A percentile compares a stretch with the other conserved stretches of the same genome.
Conservation (phyloP, 2,329 filamentous ascomycete species). For the Aspergillus sp. region DNA sequence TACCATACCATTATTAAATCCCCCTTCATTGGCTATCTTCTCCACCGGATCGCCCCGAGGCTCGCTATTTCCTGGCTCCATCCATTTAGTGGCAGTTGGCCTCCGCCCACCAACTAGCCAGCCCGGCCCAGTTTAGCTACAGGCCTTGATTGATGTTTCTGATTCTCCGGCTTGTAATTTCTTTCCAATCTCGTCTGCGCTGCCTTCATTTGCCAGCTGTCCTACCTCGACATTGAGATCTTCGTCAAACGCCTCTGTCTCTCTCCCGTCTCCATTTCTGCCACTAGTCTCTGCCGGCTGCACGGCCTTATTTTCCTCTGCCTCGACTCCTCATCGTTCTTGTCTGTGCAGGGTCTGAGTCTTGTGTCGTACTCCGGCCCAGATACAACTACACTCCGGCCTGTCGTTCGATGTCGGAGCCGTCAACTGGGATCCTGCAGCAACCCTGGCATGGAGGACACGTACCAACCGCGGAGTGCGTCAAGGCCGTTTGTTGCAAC, state of each 20-base stretch:
- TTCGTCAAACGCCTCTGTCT: slow-evolving; percentile 10
- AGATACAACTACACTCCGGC: slow-evolving; percentile 2
- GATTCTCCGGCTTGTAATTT: slow-evolving; percentile 1
- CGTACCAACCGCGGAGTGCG: slow-evolving; percentile 15
- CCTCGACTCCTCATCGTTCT: slow-evolving; percentile 4
- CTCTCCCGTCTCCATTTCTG: slow-evolving; percentile 6
- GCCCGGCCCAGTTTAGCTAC: not conserved
- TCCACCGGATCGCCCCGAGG: not conserved
- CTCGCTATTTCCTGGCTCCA: not conserved
- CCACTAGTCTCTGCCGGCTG: slow-evolving; percentile 1
- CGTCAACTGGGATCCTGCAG: slow-evolving; percentile 19
- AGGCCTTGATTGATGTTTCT: slow-evolving; percentile 6
- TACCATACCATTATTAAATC: not conserved
- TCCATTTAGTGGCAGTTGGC: not conserved
- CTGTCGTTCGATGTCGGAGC: slow-evolving; percentile 12
- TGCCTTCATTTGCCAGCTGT: slow-evolving; percentile 5
- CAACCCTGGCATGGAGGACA: slow-evolving; percentile 19
- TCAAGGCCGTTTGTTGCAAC: slow-evolving; percentile 17
- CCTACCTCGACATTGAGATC: slow-evolving; percentile 7
- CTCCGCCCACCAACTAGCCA: not conserved
- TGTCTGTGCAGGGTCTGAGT: too few species aligned
- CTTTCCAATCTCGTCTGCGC: slow-evolving; percentile 2
- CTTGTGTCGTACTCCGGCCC: too few species aligned
- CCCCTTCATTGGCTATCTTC: slow-evolving; percentile 1
- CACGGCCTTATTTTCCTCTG: slow-evolving; percentile 3